Base-by-base conservation (phyloP, 2,329 filamentous ascomycete species). In the Pseudogymnoascus sp. region DNA sequence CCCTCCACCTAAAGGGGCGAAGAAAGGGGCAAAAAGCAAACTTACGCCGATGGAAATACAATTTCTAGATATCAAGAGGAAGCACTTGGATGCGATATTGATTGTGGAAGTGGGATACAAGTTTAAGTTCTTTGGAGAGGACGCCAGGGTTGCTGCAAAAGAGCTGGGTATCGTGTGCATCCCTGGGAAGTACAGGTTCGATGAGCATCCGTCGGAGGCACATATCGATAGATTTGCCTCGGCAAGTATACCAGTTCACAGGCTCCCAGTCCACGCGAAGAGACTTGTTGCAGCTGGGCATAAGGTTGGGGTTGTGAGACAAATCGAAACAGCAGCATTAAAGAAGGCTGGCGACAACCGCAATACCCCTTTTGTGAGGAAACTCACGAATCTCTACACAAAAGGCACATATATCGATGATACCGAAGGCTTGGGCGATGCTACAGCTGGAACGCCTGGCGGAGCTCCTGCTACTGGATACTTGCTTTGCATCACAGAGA, bases 371-470 rank as follows among this genome's bases (percentile, higher is more conserved):
- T 99, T 99, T 69, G 84, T 91, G 37, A 86, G 94, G 36, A 94
- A 96, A 69, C 85, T 99, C 69, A 97, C 94, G 13, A 97, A 96
- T 71, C 81, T 99, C 5, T 99, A 99, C 75, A 99, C 94, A 7
- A 99, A 97, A 74, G 94, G 92, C 45, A 99, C 94, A 2, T 99
- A 97, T 69, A 88, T 99, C 62, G 94, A 97, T 71, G 94, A 99
- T 72, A 82, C 90, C 8, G 93, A 94, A 65, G 90, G 90, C 27
- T 75, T 96, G 4, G 88, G 89, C 60, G 77, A 78, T 61, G 66
- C 72, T 71, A 64, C 67, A 0, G 79, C 82, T 39, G 79, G 82
- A 1, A 81, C 85, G 0, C 78, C 82, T 0, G 85, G 82, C n/a
- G 79, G 80, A 18, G 80, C 84, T 3, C 78, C 80, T 8, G 80